Percentiles rank a stretch among this genome's conserved stretches.
Conservation (phyloP, 257 asterid genomes). For the Forsythia viridissima region DNA sequence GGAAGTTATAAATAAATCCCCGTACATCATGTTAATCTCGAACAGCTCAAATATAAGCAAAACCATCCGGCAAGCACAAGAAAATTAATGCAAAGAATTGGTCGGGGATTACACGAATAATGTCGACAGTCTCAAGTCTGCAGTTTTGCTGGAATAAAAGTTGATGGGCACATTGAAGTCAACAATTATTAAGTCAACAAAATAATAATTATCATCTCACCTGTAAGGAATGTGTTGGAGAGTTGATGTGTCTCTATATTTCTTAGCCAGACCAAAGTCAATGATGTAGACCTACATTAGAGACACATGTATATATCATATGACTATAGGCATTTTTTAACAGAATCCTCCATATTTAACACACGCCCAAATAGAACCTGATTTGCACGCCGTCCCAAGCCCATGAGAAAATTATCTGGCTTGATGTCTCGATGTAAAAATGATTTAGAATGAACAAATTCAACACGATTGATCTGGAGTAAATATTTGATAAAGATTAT, state of each 20-base stretch:
- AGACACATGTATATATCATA: conserved; percentile 13
- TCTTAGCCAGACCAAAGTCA: conserved; percentile 98
- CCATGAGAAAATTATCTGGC: conserved; percentile 99
- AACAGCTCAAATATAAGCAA: conserved; percentile 9
- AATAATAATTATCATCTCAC: conserved; percentile 38
- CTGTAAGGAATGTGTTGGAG: conserved; percentile 96
- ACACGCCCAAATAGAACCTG: conserved; percentile 54
- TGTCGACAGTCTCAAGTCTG: neutral
- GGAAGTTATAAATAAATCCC: neutral
- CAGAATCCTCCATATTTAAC: conserved; percentile 1
- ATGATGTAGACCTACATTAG: conserved; percentile 76
- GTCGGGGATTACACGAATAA: neutral
- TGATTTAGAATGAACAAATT: conserved; percentile 87
- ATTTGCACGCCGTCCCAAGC: conserved; percentile 95
- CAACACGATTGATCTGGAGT: conserved; percentile 92
- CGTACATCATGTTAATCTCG: neutral
- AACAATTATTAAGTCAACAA: neutral
- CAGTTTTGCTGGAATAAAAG: conserved; percentile 13
- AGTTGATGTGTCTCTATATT: conserved; percentile 76
- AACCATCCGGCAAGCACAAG: conserved; percentile 7
- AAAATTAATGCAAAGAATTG: neutral
- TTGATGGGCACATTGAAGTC: conserved; percentile 7
- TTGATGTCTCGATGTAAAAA: conserved; percentile 97
- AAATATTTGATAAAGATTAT: conserved; percentile 17
- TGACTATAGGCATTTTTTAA: conserved; percentile 19